Conservation (phyloP, 768 basidiomycete species). For the Termitomyces sp. region DNA sequence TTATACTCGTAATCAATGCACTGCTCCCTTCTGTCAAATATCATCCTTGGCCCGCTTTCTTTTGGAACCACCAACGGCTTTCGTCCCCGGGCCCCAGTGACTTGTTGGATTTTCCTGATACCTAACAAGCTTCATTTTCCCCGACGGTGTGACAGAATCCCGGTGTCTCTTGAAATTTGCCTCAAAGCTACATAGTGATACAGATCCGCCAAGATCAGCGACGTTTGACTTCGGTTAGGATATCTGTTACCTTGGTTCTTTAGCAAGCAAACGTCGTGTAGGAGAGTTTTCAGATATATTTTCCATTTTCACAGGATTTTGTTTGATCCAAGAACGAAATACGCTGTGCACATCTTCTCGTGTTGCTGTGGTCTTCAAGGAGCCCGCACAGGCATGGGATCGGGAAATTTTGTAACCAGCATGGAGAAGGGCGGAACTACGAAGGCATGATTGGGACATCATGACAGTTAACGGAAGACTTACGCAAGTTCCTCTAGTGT, state of each 20-base stretch:
- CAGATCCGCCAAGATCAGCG: background rate
- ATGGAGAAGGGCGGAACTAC: slow-evolving; percentile 84
- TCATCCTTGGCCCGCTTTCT: slow-evolving; percentile 33
- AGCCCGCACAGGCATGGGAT: slow-evolving; percentile 86
- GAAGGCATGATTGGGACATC: background rate
- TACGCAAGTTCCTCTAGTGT: slow-evolving; percentile 72
- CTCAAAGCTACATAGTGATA: slow-evolving; percentile 31
- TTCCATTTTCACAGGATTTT: slow-evolving; percentile 76
- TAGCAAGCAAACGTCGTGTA: slow-evolving; percentile 58
- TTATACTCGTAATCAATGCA: background rate
- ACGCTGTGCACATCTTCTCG: slow-evolving; percentile 72
- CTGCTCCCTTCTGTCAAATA: background rate
- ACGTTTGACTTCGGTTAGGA: background rate
- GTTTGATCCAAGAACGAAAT: slow-evolving; percentile 79
- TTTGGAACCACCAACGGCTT: slow-evolving; percentile 38
- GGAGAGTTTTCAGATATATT: slow-evolving; percentile 77
- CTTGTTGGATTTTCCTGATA: slow-evolving; percentile 90
- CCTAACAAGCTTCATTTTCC: slow-evolving; percentile 72
- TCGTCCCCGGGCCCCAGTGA: slow-evolving; percentile 88
- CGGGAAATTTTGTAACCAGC: slow-evolving; percentile 82
- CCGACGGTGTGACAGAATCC: slow-evolving; percentile 49
- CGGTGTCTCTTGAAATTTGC: slow-evolving; percentile 81
- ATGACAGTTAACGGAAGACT: slow-evolving; percentile 21
- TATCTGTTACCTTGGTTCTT: slow-evolving; percentile 51
- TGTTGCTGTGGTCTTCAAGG: slow-evolving; percentile 84